Base-by-base conservation (phyloP, 2,329 filamentous ascomycete species). In the Helicocarpus griseus region DNA sequence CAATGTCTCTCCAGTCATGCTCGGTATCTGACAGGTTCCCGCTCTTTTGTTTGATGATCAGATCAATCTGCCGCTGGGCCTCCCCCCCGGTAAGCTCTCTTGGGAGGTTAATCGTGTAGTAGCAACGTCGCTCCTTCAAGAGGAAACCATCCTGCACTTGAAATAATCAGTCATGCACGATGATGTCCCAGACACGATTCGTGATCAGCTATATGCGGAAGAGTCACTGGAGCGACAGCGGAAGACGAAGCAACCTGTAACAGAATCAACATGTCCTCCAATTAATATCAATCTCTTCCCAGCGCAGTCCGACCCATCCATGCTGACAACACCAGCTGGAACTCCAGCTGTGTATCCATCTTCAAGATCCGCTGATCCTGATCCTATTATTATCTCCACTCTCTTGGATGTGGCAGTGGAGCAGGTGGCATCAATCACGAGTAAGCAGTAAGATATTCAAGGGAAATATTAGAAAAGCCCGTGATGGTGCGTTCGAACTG, bases 281-380 rank as follows among this genome's bases (percentile, higher is more conserved):
- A 65, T 65, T 48, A 60, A 59, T 52, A 64, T 69, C 36, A 63
- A 61, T 53, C 55, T 66, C 48, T 56, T 63, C 9, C 56, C 56
- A 13, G 44, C 60, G 58, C 8, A 59, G 38, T 41, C n/a, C 38
- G 8, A 17, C 38, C n/a, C n/a, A 41, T 6, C 8, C 38, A 17
- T 41, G n/a, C 7, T 17, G 8, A 8, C 21, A n/a, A n/a, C n/a
- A n/a, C n/a, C n/a, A n/a, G n/a, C n/a, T n/a, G n/a, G n/a, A n/a
- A n/a, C n/a, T n/a, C n/a, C n/a, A n/a, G n/a, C n/a, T n/a, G n/a
- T n/a, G n/a, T n/a, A n/a, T n/a, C n/a, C 29, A 6, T 6, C 29
- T 33, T 33, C 13, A 13, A 33, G 29, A 33, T 6, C 29, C 13
- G 29, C 6, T 13, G 6, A 33, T 6, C 6, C 29, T 33, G 29